These are phyloP conservation scores for Breviolum minutum DNA, from an alignment of 73 alveolate genomes.

Conservation along the genomic window DNA sequence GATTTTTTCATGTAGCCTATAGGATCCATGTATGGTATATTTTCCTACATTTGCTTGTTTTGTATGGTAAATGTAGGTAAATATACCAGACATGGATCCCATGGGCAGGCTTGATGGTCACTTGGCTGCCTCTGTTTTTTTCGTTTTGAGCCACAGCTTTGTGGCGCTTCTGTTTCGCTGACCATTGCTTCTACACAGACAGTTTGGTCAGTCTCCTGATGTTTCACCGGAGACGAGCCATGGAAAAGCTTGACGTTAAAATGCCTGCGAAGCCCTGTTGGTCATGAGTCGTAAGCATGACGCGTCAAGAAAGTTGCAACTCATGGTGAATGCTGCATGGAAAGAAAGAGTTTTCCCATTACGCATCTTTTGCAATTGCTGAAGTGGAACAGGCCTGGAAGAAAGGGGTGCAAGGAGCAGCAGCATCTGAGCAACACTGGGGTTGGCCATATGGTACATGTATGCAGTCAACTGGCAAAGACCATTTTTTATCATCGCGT, in stretches of 20 bases:
- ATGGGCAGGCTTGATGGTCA: too few relatives aligned
- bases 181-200: slow-evolving; percentile 18
- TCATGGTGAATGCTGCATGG: too few relatives aligned
- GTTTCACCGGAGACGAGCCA: slow-evolving; percentile 4
- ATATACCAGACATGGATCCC: too few relatives aligned
- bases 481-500: background rate
- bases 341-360: too few relatives aligned
- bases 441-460: background rate
- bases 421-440: background rate
- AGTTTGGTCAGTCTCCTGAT: slow-evolving; percentile 16
- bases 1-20: too few relatives aligned
- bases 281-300: background rate
- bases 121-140: background rate
- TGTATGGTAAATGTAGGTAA: too few relatives aligned
- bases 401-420: background rate
- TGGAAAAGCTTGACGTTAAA: background rate
- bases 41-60: too few relatives aligned
- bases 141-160: background rate
- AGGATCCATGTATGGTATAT: too few relatives aligned
- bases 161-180: slow-evolving; percentile 13
- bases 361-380: background rate
- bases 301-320: too few relatives aligned
- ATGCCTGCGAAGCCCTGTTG: background rate
- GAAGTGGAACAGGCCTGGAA: background rate
- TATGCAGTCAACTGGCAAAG: background rate